These are phyloP conservation scores for Fusarium sp. DNA, from an alignment of 2,329 filamentous ascomycete species.

Conservation along the genomic window DNA sequence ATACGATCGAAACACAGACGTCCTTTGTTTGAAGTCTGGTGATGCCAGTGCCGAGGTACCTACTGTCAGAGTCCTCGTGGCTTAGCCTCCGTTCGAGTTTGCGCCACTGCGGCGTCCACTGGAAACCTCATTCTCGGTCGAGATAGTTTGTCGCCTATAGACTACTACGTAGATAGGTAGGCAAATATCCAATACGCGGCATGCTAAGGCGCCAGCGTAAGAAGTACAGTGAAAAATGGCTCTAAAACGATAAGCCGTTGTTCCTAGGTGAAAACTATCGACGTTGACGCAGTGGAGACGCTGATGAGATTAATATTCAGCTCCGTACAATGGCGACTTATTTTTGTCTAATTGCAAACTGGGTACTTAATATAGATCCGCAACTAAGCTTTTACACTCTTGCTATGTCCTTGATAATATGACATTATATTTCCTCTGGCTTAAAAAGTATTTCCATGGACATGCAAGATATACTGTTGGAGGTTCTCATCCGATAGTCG, in stretches of 20 bases:
- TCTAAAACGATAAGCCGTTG: not conserved
- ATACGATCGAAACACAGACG: constrained; percentile 32
- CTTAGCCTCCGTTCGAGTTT: constrained; percentile 11
- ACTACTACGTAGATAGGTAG: no score
- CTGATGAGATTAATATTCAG: constrained; percentile 10
- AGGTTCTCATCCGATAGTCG: not conserved
- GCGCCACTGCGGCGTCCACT: constrained; percentile 25
- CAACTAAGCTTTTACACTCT: not conserved
- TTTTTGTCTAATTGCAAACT: constrained; percentile 1
- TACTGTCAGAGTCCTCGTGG: constrained; percentile 14
- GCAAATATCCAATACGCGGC: not conserved
- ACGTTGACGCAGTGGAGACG: constrained; percentile 17
- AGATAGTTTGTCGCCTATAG: not conserved
- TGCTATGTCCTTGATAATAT: constrained; percentile 1
- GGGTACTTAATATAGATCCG: not conserved
- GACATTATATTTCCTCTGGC: not conserved
- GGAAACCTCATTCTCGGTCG: constrained; percentile 2
- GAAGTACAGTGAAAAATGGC: not conserved
- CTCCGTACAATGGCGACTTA: constrained; percentile 14
- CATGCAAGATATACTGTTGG: not conserved
- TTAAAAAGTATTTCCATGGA: no score
- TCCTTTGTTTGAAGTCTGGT: constrained; percentile 31
- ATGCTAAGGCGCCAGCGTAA: not conserved
- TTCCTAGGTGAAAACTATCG: constrained; percentile 3
- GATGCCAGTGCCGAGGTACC: not conserved